Evolutionary conservation across 768 basidiomycete genomes (phyloP).

Genomic region (Phaeotremella skinneri): DNA sequence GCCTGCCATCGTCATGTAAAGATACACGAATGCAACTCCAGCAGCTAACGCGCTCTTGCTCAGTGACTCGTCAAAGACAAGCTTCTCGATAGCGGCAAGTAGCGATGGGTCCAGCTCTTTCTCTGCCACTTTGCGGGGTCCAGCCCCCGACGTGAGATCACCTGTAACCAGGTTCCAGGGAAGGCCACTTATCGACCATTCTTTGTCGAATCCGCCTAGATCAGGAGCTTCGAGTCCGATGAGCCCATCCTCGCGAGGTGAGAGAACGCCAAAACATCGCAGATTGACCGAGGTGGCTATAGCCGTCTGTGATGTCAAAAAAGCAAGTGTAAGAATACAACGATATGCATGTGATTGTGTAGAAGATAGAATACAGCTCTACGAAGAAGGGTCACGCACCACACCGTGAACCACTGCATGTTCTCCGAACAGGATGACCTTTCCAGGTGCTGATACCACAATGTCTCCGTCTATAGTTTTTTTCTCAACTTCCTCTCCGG

Average conservation of each 20-base stretch:
- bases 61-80: conserved; percentile 39
- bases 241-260: conserved; percentile 69
- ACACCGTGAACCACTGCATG: conserved; percentile 98
- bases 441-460: conserved; percentile 91
- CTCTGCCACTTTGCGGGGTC: conserved; percentile 53
- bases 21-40: conserved; percentile 78
- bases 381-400: conserved; percentile 57
- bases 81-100: conserved; percentile 65
- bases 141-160: conserved; percentile 48
- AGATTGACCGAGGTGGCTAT: conserved; percentile 93
- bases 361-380: conserved; percentile 14
- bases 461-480: conserved; percentile 42
- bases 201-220: conserved; percentile 66
- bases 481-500: conserved; percentile 4
- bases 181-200: conserved; percentile 69
- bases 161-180: conserved; percentile 49
- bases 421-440: conserved; percentile 96
- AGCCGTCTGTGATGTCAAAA: conserved; percentile 68
- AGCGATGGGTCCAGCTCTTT: conserved; percentile 71
- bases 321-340: conserved; percentile 3
- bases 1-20: conserved; percentile 75
- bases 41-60: conserved; percentile 55
- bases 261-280: conserved; percentile 83
- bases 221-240: conserved; percentile 76
- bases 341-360: neutral